A percentile compares a stretch with the other conserved stretches of the same genome.
These are phyloP conservation scores for Sodiomyces alkalinus DNA, from an alignment of 2,329 filamentous ascomycete species.

Conservation along the genomic window DNA sequence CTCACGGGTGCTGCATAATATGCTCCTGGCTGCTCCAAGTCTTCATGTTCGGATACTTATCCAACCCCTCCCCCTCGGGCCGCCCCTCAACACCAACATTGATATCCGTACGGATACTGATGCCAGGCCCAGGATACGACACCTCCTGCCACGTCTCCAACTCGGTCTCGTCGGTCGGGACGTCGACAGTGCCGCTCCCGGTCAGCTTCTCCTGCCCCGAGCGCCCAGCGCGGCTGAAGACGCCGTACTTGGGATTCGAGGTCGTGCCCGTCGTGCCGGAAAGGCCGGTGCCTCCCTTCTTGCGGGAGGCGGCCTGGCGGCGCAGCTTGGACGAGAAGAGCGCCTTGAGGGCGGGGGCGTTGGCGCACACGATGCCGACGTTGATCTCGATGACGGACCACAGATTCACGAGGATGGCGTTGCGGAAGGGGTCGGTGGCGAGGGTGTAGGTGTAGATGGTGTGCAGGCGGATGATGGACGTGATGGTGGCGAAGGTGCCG, in stretches of 20 bases:
- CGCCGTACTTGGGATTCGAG: neutral
- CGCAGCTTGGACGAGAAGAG: constrained; percentile 19
- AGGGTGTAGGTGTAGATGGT: constrained; percentile 22
- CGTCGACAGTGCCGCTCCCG: neutral
- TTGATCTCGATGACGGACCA: constrained; percentile 35
- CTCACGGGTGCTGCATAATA: too few species aligned
- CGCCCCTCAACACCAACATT: too few species aligned
- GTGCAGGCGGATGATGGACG: constrained; percentile 22
- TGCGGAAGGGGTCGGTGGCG: constrained; percentile 18
- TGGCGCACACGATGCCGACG: constrained; percentile 32
- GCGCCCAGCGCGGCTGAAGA: neutral
- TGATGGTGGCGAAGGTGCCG: constrained; percentile 20
- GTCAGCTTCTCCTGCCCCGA: neutral
- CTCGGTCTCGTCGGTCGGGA: too few species aligned
- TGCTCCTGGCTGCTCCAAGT: too few species aligned
- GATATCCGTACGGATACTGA: too few species aligned
- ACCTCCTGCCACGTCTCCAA: too few species aligned
- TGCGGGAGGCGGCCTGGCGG: constrained; percentile 2
- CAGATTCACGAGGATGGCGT: constrained; percentile 20
- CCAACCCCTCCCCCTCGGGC: too few species aligned
- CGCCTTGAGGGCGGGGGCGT: constrained; percentile 32
- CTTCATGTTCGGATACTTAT: too few species aligned
- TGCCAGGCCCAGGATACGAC: too few species aligned
- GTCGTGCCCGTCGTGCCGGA: too few species aligned
- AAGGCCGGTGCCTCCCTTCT: neutral